Evolutionary conservation across 306 rosid species (phyloP).

Genomic region (Fragaria nilgerrensis): DNA sequence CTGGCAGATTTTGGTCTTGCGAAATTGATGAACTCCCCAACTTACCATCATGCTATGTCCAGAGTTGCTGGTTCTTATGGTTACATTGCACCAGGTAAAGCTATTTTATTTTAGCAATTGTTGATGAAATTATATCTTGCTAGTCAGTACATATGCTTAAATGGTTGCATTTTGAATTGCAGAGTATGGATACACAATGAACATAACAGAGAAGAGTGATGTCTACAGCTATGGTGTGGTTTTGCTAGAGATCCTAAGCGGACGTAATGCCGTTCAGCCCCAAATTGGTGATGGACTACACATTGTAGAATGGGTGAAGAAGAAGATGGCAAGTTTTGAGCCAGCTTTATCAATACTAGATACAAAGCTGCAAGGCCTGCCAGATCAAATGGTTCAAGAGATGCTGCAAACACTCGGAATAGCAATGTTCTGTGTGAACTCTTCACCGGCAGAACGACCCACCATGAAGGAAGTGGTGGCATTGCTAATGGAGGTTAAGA

Average conservation of each 20-base stretch:
- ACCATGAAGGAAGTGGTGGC: conserved; percentile 99
- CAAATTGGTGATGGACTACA: conserved; percentile 79
- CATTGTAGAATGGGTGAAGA: conserved; percentile 99
- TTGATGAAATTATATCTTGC: neutral
- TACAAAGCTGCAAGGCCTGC: conserved; percentile 77
- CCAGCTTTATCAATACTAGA: conserved; percentile 85
- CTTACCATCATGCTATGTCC: conserved; percentile 84
- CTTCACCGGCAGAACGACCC: conserved; percentile 80
- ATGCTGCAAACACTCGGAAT: conserved; percentile 99
- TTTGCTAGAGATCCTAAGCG: conserved; percentile 82
- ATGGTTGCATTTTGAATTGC: conserved; percentile 26
- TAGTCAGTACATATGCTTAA: conserved; percentile 9
- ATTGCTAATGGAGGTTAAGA: conserved; percentile 82
- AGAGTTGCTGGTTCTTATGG: conserved; percentile 99
- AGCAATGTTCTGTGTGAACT: conserved; percentile 95
- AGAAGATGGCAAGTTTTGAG: conserved; percentile 96
- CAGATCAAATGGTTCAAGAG: conserved; percentile 97
- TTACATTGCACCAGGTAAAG: conserved; percentile 92
- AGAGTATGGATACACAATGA: conserved; percentile 98
- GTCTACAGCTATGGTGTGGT: conserved; percentile 97
- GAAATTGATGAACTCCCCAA: conserved; percentile 81
- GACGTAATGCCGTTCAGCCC: conserved; percentile 78
- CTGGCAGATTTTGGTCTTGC: conserved; percentile 97
- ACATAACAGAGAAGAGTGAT: conserved; percentile 98
- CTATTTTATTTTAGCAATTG: neutral